Evolutionary conservation across 2,329 filamentous ascomycete genomes (phyloP), one percentile per base, ranked within the genome.

Genomic region (Epichloe gansuensis): DNA sequence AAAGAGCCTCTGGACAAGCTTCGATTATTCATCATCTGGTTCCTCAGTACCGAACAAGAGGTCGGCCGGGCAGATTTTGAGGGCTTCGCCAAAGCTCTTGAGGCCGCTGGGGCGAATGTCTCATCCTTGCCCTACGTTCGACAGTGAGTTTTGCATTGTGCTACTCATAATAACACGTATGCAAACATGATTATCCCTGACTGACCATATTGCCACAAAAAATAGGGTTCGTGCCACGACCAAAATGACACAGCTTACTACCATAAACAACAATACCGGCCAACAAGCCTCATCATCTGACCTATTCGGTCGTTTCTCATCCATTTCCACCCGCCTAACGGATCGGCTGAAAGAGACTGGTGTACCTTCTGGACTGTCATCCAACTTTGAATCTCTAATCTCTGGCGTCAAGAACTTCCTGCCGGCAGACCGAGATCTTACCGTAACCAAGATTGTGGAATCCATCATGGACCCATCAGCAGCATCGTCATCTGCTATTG

Each of bases 341-440:
- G 90, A 96, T 68, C 86, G 89, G 25, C 85, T 98, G 65, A 94
- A 95, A 65, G 91, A 95, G 58, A 89, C 89, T 4, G 81, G 81
- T 35, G 88, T 94, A 17, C 81, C 91, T 1, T 77, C 77, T 6
- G 76, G 75, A 53, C 69, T 82, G 9, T 78, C 78, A 1, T 82
- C 82, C 51, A 97, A 97, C 66, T 88, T 98, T 62, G 93, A 97
- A 67, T 91, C 86, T 34, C 80, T 98, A 43, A 90, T 97, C 56
- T 91, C 89, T 5, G 91, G 91, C 43, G 91, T 98, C 63, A 98
- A 97, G 71, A 97, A 95, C 69, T 95, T 98, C 70, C 73, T 98
- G n/a, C 93, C 94, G 0, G 88, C 82, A 13, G 94, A 98, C 71
- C 89, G 90, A 61, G 94, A 98, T 64, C 78, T 97, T 9, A 97